Percentiles rank a stretch among this genome's conserved stretches.
Conservation (phyloP, 2,329 filamentous ascomycete genomes). For the Didymella arachidicola region DNA sequence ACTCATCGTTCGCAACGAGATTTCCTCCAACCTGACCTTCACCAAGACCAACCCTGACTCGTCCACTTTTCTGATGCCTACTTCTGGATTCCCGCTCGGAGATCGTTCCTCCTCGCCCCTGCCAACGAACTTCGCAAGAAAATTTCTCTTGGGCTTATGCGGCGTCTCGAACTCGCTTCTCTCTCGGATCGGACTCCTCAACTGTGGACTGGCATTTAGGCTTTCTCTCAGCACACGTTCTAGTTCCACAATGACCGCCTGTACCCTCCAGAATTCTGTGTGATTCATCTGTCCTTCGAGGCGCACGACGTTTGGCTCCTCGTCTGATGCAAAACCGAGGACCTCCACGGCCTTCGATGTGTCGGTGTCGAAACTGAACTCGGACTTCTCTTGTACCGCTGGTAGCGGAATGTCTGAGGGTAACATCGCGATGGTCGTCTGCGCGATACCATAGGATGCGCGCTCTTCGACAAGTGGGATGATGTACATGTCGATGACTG, state of each 20-base stretch:
- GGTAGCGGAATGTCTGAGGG: conserved; percentile 52
- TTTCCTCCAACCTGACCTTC: conserved; percentile 42
- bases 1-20: conserved; percentile 45
- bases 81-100: conserved; percentile 31
- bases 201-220: conserved; percentile 36
- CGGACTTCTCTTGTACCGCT: conserved; percentile 34
- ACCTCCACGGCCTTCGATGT: conserved; percentile 43
- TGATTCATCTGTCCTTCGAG: conserved; percentile 52
- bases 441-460: conserved; percentile 53
- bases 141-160: conserved; percentile 23
- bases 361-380: conserved; percentile 41
- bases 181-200: conserved; percentile 19
- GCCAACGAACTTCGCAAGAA: conserved; percentile 36
- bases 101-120: conserved; percentile 32
- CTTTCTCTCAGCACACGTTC: conserved; percentile 43
- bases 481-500: conserved; percentile 51
- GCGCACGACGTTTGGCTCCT: conserved; percentile 51
- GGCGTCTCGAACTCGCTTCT: conserved; percentile 5
- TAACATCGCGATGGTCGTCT: conserved; percentile 55
- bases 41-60: conserved; percentile 35
- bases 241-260: conserved; percentile 53
- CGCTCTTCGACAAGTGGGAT: conserved; percentile 53
- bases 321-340: conserved; percentile 52
- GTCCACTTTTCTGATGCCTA: conserved; percentile 24
- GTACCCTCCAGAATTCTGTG: conserved; percentile 55